Conservation (phyloP, 768 basidiomycete genomes). For the Lentinula edodes region DNA sequence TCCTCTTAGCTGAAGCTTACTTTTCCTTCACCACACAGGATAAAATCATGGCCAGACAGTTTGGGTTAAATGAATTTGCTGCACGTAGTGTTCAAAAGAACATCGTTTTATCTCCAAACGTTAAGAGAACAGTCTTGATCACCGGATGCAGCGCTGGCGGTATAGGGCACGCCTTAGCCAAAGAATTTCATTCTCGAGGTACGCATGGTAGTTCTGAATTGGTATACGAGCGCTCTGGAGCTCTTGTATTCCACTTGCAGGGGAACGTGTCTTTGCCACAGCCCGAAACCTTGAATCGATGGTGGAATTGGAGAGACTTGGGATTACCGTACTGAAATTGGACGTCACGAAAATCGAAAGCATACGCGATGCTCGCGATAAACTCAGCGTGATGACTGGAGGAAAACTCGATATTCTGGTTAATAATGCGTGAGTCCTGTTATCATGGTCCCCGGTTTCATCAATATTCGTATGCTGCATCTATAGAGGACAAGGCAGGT, state of each 20-base stretch:
- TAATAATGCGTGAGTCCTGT: slow-evolving; percentile 19
- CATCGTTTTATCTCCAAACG: too few relatives aligned
- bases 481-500: slow-evolving; percentile 10
- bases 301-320: slow-evolving; percentile 9
- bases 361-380: slow-evolving; percentile 8
- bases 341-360: slow-evolving; percentile 18
- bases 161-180: too few relatives aligned
- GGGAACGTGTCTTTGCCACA: slow-evolving; percentile 23
- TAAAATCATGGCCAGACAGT: too few relatives aligned
- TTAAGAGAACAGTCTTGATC: too few relatives aligned
- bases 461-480: background rate
- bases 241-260: slow-evolving; percentile 4
- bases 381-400: slow-evolving; percentile 13
- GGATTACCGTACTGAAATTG: slow-evolving; percentile 16
- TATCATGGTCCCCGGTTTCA: background rate
- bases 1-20: too few relatives aligned
- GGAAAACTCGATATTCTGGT: slow-evolving; percentile 25
- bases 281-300: slow-evolving; percentile 16
- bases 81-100: too few relatives aligned
- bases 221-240: too few relatives aligned
- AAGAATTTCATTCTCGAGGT: too few relatives aligned
- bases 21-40: too few relatives aligned
- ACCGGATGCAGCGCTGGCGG: too few relatives aligned
- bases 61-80: too few relatives aligned
- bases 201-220: too few relatives aligned